phyloP scores from a whole-genome alignment of 169 alveolate species.

The Theileria orientalis region DNA sequence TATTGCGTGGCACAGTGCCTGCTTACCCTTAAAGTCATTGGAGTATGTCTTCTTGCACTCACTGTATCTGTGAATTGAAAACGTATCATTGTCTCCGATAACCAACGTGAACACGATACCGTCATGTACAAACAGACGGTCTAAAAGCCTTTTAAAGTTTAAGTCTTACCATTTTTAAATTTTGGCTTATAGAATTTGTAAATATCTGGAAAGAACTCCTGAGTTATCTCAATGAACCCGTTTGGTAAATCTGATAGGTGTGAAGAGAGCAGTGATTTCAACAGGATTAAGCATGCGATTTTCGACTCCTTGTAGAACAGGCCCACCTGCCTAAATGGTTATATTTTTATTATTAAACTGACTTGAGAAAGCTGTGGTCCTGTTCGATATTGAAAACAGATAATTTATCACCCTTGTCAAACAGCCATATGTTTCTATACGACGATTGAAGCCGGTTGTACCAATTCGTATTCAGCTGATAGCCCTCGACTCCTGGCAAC shows the following conservation, averaged over 20 bases:
- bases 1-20: slow-evolving; percentile 71
- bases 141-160: slow-evolving; percentile 3
- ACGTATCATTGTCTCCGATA: slow-evolving; percentile 4
- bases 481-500: slow-evolving; percentile 29
- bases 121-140: slow-evolving; percentile 48
- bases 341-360: not conserved
- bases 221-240: slow-evolving; percentile 28
- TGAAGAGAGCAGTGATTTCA: slow-evolving; percentile 23
- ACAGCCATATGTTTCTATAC: slow-evolving; percentile 31
- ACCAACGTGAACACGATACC: slow-evolving; percentile 60
- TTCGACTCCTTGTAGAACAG: slow-evolving; percentile 25
- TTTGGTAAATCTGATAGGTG: slow-evolving; percentile 10
- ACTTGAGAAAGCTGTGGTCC: slow-evolving; percentile 43
- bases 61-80: slow-evolving; percentile 34
- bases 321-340: slow-evolving; percentile 43
- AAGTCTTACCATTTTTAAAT: slow-evolving; percentile 47
- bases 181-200: slow-evolving; percentile 38
- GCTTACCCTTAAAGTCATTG: slow-evolving; percentile 75
- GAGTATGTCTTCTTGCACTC: slow-evolving; percentile 70
- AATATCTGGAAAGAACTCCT: slow-evolving; percentile 7
- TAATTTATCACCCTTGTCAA: not conserved
- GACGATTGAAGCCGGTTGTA: slow-evolving; percentile 56
- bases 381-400: slow-evolving; percentile 37
- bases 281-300: slow-evolving; percentile 20
- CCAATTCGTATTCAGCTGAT: slow-evolving; percentile 51